These are phyloP conservation scores for Cunninghamia lanceolata DNA, from an alignment of 75 land plant species.

Conservation along the genomic window DNA sequence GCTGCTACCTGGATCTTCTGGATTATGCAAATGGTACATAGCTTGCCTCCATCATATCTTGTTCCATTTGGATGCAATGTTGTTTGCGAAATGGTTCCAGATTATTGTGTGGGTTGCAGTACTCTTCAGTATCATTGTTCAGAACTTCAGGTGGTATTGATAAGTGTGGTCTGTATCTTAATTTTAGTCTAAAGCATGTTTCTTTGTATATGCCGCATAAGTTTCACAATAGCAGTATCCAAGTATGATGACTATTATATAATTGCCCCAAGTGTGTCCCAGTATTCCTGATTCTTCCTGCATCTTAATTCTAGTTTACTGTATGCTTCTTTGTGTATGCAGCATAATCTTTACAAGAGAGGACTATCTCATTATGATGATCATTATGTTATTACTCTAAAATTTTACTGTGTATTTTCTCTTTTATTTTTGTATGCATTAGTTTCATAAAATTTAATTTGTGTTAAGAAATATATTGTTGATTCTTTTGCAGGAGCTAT, in stretches of 20 bases:
- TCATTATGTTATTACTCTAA: not conserved
- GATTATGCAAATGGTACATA: not conserved
- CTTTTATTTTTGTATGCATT: not conserved
- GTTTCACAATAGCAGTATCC: not conserved
- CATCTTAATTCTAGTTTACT: not conserved
- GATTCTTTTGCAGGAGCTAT: slow-evolving; percentile 64
- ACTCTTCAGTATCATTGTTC: not conserved
- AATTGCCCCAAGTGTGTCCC: not conserved
- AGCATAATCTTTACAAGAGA: not conserved
- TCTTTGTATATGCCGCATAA: not conserved
- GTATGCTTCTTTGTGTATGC: not conserved
- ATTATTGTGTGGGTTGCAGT: not conserved
- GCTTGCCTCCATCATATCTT: not conserved
- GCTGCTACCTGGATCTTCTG: not conserved
- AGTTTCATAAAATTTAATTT: not conserved
- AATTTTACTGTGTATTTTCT: not conserved
- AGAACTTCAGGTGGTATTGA: not conserved
- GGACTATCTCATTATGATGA: not conserved
- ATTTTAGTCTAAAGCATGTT: not conserved
- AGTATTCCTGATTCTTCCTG: not conserved
- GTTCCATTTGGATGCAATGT: not conserved
- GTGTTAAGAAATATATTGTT: not conserved
- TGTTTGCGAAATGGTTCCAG: not conserved
- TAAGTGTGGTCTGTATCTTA: not conserved
- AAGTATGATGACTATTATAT: not conserved